Percentiles rank a stretch among this genome's conserved stretches.
Evolutionary conservation across 345 rosid genomes (phyloP).

Genomic region (Arabis alpina): DNA sequence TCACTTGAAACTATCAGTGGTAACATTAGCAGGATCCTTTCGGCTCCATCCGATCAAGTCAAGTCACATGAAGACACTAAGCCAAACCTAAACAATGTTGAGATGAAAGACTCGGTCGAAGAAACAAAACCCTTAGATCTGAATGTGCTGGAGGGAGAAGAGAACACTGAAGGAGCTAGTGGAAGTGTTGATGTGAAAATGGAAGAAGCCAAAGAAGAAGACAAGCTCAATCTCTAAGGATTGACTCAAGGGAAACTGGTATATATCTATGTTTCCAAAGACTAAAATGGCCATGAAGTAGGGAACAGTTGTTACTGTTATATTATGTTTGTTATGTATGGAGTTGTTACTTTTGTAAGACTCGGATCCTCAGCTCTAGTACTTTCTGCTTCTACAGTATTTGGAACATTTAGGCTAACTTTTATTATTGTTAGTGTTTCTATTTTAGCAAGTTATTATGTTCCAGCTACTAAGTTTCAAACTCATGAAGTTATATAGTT

Average conservation of each 20-base stretch:
- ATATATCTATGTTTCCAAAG: conserved; percentile 26
- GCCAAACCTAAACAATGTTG: conserved; percentile 36
- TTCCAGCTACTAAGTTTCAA: not conserved
- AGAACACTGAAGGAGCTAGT: conserved; percentile 36
- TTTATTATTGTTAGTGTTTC: not conserved
- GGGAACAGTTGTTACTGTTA: conserved; percentile 13
- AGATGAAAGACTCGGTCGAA: conserved; percentile 37
- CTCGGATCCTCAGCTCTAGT: not conserved
- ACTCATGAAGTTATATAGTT: not conserved
- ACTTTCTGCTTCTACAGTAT: not conserved
- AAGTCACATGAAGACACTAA: conserved; percentile 38
- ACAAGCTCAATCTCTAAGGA: conserved; percentile 17
- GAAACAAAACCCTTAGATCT: conserved; percentile 42
- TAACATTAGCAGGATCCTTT: conserved; percentile 55
- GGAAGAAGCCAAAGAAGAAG: conserved; percentile 41
- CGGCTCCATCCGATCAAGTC: conserved; percentile 37
- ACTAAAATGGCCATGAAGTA: conserved; percentile 25
- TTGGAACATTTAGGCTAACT: conserved; percentile 16
- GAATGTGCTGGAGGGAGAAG: conserved; percentile 42
- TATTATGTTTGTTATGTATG: not conserved
- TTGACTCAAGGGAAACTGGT: conserved; percentile 18
- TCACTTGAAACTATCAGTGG: conserved; percentile 53
- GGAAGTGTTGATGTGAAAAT: conserved; percentile 42
- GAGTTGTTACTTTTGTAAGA: conserved; percentile 23
- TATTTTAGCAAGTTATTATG: not conserved